Base-by-base conservation (phyloP, 2,329 filamentous ascomycete species). In the Fusarium aywerte region DNA sequence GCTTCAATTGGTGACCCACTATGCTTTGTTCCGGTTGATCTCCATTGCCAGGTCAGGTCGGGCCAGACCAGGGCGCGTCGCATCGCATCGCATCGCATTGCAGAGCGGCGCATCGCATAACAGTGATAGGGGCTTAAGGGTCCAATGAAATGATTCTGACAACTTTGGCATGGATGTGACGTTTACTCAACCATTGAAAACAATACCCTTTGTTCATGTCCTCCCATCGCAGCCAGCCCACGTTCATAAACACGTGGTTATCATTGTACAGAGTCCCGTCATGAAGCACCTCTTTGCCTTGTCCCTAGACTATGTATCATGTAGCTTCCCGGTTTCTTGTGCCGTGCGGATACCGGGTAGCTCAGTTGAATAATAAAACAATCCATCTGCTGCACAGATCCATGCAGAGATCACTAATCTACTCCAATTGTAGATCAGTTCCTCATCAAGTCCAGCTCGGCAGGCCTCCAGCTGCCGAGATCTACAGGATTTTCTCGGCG, bases 391-490 rank as follows among this genome's bases (percentile, higher is more conserved):
- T 33, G 61, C 56, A 68, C 49, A 65, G 60, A 67, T 68, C 52
- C 36, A 40, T 47, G 18, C 21, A 27, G 12, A 20, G 36, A 44
- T 64, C 65, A 68, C 35, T 52, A 52, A 60, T 64, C 29, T 47
- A 52, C 49, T 64, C 38, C 42, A 18, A 40, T 27, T 32, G 51
- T 58, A 68, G 65, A 68, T 69, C 65, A 54, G 31, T 66, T 52
- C 62, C 65, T 48, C 25, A 52, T 66, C 40, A 59, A 53, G 43
- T 36, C 35, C 48, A 49, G 39, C 33, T 62, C 40, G 60, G 56
- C 55, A 67, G 47, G 52, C 56, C 39, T 53, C 42, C 51, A 68
- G 53, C 45, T 68, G 51, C 65, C 65, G 65, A 68, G 61, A 68
- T 68, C 65, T 68, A 48, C 53, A 49, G 29, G 40, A 42, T 62